Percentiles rank a stretch among this genome's conserved stretches.
phyloP scores from a whole-genome alignment of 2,329 filamentous ascomycete genomes.

The Xylaria hypoxylon region DNA sequence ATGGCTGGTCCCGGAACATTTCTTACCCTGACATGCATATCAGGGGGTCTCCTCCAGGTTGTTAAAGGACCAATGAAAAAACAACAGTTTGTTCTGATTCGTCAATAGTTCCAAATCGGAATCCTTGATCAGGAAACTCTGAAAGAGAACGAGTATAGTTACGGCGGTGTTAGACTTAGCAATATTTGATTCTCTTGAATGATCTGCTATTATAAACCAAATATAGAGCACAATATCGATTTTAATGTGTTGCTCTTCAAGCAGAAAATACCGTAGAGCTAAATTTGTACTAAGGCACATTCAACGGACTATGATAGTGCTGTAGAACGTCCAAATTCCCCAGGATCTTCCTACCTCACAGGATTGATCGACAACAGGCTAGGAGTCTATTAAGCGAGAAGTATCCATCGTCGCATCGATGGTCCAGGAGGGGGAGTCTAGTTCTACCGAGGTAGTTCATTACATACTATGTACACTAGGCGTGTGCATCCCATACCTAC shows the following conservation, averaged over 20 bases:
- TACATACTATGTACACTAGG: too few relatives aligned
- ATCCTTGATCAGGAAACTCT: background rate
- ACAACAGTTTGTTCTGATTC: slow-evolving; percentile 25
- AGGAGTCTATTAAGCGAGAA: slow-evolving; percentile 3
- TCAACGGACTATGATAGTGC: background rate
- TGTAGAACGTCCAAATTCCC: slow-evolving; percentile 15
- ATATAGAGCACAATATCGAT: background rate
- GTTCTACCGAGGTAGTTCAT: too few relatives aligned
- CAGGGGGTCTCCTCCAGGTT: slow-evolving; percentile 29
- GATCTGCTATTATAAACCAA: background rate
- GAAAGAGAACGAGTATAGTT: slow-evolving; percentile 1
- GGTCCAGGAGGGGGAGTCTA: background rate
- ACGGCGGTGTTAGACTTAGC: background rate
- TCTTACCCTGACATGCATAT: slow-evolving; percentile 31
- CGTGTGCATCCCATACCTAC: too few relatives aligned
- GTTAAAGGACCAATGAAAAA: slow-evolving; percentile 10
- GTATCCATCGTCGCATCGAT: background rate
- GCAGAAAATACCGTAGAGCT: background rate
- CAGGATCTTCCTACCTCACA: slow-evolving; percentile 29
- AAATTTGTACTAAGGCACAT: background rate
- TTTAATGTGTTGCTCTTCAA: background rate
- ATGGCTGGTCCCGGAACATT: slow-evolving; percentile 37
- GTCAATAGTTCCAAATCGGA: slow-evolving; percentile 24
- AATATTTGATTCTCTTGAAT: background rate
- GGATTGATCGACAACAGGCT: slow-evolving; percentile 34